Percentiles rank a stretch among this genome's conserved stretches.
Conservation (phyloP, 2,329 filamentous ascomycete genomes). For the Cytospora chrysosperma region DNA sequence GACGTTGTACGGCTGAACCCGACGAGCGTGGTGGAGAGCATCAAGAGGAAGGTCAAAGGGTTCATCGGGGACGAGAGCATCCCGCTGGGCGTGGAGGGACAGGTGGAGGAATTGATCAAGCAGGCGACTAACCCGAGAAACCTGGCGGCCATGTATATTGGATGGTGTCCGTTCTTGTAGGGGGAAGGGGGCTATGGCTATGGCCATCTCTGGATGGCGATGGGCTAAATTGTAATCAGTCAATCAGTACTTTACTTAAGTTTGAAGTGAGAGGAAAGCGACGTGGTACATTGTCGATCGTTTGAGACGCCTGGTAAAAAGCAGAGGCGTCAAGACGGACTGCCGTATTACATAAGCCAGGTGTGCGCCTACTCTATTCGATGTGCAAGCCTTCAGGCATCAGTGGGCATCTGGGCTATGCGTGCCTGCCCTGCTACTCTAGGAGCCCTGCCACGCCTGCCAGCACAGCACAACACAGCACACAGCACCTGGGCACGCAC, state of each 20-base stretch:
- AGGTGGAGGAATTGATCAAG: slow-evolving; percentile 92
- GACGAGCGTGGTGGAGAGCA: slow-evolving; percentile 81
- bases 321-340: no score
- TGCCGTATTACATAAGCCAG: no score
- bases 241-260: no score
- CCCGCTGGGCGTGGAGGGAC: slow-evolving; percentile 89
- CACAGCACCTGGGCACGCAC: neutral
- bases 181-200: neutral
- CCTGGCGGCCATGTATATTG: slow-evolving; percentile 93
- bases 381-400: slow-evolving; percentile 3
- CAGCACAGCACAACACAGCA: neutral
- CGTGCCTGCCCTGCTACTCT: no score
- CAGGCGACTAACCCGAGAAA: slow-evolving; percentile 80
- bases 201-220: neutral
- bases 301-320: no score
- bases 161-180: slow-evolving; percentile 70
- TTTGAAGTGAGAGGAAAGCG: neutral
- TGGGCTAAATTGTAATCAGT: neutral
- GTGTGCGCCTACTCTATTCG: no score
- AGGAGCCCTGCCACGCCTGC: neutral
- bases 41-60: slow-evolving; percentile 82
- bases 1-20: slow-evolving; percentile 52
- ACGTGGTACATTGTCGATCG: no score
- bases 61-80: slow-evolving; percentile 85
- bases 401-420: neutral